Evolutionary conservation across 1,284 basidiomycete genomes (phyloP), one percentile per base, ranked within the genome.

Genomic region (Laetiporus sulphureus): DNA sequence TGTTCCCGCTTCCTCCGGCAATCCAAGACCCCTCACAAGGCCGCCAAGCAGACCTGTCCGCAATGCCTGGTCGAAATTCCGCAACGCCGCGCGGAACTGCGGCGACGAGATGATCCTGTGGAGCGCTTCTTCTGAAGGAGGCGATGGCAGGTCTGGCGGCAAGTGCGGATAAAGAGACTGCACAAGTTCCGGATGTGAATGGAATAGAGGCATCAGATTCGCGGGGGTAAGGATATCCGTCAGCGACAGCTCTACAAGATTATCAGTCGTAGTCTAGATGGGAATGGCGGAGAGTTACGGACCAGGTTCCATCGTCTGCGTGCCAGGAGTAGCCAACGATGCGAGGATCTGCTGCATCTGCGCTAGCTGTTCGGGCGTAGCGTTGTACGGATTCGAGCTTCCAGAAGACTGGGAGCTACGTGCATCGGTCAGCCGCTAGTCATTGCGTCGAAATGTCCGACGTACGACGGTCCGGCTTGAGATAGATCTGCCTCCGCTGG

Each of bases 1-100:
- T 1, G 72, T 72, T 0, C 86, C 87, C 4, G 87, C 87, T 50
- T 85, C 84, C 54, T 82, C 83, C 0, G 86, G 85, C 23, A 91
- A 62, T 2, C 87, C 87, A 4, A 91, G 65, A n/a, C 75, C 71
- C 33, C 79, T 66, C 22, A 90, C 84, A 5, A 90, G 65, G 1
- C 72, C 75, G 8, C 81, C 82, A 2, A 90, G 62, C 37, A 85
- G 59, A 3, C 87, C 87, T 0, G 86, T 90, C 36, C 79, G 70
- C 34, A 91, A 66, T 11, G 84, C 87, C 55, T 81, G 78, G 57
- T 91, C 87, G 32, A 91, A 74, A 53, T 72, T 83, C 2, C 73
- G 63, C 12, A 90, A 83, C 16, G 74, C 72, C 2, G 65, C 56
- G 32, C 76, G 74, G 58, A 83, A 82, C 43, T 76, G 79, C 1